Evolutionary conservation across 1,284 basidiomycete genomes (phyloP), one percentile per base, ranked within the genome.

Genomic region (Marasmius tenuissimus): DNA sequence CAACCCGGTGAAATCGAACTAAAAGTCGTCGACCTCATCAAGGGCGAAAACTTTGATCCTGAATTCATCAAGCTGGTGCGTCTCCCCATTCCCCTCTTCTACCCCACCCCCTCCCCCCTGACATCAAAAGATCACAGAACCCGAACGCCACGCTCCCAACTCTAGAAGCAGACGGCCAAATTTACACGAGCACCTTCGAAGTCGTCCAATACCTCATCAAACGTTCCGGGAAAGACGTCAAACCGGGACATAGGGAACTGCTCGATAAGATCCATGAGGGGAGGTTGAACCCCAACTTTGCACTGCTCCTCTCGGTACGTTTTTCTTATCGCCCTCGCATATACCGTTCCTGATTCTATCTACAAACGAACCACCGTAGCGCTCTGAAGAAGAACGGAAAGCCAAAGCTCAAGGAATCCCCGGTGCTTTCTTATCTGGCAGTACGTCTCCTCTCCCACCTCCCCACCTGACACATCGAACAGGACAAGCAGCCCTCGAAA

Each of bases 21-120:
- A 57, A 75, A 75, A 64, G 65, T 70, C 42, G 63, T 82, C 63
- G 76, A 83, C 68, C 79, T 85, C 40, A 63, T 72, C 57, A 73
- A 85, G 61, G 87, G 86, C 40, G 83, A 81, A 65, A 91, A 91
- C 74, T 89, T 90, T 66, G 73, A 76, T 40, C 86, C 87, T 10
- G 73, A 78, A 8, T 88, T 83, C 72, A 67, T 88, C 61, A 79
- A 81, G 66, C 72, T 86, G 64, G 81, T 83, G 60, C 57, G 76
- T 71, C 16, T 47, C 45, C 12, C 57, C n/a, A n/a, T n/a, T n/a
- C 47, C 27, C 22, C n/a, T 16, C 11, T 35, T 12, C 54, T 14
- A 27, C 39, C 27, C 4, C 27, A 2, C 27, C 27, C 27, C 27
- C 27, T 4, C 27, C 27, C 27, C 18, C n/a, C 18, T 47, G 48